Conservation (phyloP, 306 rosid species). For the Psophocarpus tetragonolobus region DNA sequence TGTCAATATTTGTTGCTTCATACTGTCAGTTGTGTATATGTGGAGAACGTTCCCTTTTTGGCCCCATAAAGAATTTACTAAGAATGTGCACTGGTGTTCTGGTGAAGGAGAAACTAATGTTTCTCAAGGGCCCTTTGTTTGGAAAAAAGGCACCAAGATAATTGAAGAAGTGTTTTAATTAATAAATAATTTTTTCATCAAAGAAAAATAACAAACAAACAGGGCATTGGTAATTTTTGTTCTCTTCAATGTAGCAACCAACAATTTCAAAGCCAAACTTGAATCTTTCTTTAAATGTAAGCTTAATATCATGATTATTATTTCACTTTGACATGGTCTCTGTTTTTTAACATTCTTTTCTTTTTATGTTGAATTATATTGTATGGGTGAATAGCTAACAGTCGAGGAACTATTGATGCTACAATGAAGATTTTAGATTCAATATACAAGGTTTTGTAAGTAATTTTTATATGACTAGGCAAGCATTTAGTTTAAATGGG, state of each 20-base stretch:
- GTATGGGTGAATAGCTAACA: not conserved
- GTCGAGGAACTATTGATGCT: not conserved
- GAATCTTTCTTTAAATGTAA: conserved; percentile 12
- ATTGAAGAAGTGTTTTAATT: not conserved
- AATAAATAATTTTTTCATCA: not conserved
- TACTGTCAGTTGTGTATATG: conserved; percentile 24
- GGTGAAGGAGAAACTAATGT: not conserved
- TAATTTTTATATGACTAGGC: not conserved
- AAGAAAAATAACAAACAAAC: not conserved
- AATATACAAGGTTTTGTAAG: not conserved
- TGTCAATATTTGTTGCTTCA: conserved; percentile 30
- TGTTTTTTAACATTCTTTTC: not conserved
- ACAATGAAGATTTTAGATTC: not conserved
- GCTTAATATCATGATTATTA: not conserved
- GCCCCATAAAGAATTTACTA: not conserved
- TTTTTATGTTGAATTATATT: not conserved
- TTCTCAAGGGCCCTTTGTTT: not conserved
- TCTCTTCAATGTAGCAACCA: conserved; percentile 13
- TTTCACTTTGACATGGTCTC: not conserved
- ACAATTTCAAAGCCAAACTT: conserved; percentile 12
- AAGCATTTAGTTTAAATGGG: not conserved
- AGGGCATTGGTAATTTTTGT: not conserved
- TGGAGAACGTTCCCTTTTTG: not conserved
- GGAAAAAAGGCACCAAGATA: not conserved
- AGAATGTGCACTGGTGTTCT: not conserved